phyloP scores from a whole-genome alignment of 2,329 filamentous ascomycete genomes.

The Cladosporium sp. region DNA sequence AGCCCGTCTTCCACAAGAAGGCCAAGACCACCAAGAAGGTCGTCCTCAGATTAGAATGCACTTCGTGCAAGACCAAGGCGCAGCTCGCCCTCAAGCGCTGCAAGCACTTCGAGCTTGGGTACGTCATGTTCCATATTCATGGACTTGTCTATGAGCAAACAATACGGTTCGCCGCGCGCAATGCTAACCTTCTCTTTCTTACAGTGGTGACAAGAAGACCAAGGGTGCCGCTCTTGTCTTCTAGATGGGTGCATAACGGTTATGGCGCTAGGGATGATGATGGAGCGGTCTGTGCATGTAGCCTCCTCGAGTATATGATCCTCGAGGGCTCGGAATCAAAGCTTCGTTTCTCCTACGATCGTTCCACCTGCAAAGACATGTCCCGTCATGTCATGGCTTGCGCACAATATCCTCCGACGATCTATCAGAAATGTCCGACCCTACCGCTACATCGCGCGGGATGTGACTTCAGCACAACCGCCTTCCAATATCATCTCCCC shows the following conservation, averaged over 20 bases:
- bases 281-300: constrained; percentile 14
- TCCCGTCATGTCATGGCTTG: too few relatives aligned
- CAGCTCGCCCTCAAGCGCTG: constrained; percentile 98
- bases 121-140: constrained; percentile 43
- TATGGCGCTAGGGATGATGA: constrained; percentile 14
- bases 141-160: too few relatives aligned
- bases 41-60: constrained; percentile 97
- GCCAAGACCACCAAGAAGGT: constrained; percentile 99
- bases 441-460: too few relatives aligned
- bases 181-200: constrained; percentile 22
- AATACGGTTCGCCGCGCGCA: too few relatives aligned
- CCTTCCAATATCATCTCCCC: too few relatives aligned
- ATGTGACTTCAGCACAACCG: too few relatives aligned
- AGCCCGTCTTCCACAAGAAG: constrained; percentile 99
- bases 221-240: constrained; percentile 99
- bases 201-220: constrained; percentile 99
- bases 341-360: constrained; percentile 11
- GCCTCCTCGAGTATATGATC: constrained; percentile 12
- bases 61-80: constrained; percentile 95
- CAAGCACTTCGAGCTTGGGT: constrained; percentile 99
- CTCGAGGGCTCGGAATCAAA: constrained; percentile 13
- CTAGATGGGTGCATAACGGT: constrained; percentile 48
- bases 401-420: too few relatives aligned
- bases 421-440: too few relatives aligned
- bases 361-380: too few relatives aligned